These are phyloP conservation scores for Arachnomyces sp. DNA, from an alignment of 2,329 filamentous ascomycete genomes.

Conservation along the genomic window DNA sequence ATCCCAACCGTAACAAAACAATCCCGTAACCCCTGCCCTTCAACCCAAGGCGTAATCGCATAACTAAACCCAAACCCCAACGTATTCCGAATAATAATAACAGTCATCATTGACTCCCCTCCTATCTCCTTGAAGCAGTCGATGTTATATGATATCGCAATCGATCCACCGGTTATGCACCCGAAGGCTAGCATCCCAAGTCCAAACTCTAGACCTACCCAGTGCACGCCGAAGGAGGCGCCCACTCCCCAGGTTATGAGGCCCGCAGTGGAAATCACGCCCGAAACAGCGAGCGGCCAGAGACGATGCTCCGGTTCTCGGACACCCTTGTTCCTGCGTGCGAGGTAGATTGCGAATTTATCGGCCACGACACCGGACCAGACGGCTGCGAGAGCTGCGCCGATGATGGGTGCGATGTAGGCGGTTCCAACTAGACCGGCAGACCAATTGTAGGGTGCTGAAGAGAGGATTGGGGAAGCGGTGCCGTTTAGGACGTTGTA, in stretches of 20 bases:
- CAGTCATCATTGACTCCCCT: conserved; percentile 24
- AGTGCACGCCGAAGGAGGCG: conserved; percentile 20
- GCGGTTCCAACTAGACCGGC: conserved; percentile 19
- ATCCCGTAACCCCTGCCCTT: conserved; percentile 24
- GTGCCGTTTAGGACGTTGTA: conserved; percentile 27
- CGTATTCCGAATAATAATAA: conserved; percentile 34
- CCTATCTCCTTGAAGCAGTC: conserved; percentile 22
- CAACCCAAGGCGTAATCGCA: conserved; percentile 30
- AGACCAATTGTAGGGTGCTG: conserved; percentile 22
- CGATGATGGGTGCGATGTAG: conserved; percentile 20
- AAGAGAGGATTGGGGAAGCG: conserved; percentile 19
- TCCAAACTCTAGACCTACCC: conserved; percentile 23
- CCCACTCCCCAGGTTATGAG: conserved; percentile 23
- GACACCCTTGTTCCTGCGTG: conserved; percentile 35
- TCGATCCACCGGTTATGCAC: conserved; percentile 13
- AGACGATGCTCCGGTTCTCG: conserved; percentile 31
- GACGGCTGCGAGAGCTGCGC: conserved; percentile 12
- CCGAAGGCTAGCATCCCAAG: conserved; percentile 23
- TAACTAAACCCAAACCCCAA: conserved; percentile 26
- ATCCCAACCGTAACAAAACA: conserved; percentile 27
- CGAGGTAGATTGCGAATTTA: conserved; percentile 26
- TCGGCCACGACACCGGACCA: conserved; percentile 11
- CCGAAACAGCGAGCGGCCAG: conserved; percentile 22
- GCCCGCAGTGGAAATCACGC: conserved; percentile 18
- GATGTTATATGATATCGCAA: conserved; percentile 21